Base-by-base conservation (phyloP, 768 basidiomycete genomes). In the Plicaturopsis crispa region DNA sequence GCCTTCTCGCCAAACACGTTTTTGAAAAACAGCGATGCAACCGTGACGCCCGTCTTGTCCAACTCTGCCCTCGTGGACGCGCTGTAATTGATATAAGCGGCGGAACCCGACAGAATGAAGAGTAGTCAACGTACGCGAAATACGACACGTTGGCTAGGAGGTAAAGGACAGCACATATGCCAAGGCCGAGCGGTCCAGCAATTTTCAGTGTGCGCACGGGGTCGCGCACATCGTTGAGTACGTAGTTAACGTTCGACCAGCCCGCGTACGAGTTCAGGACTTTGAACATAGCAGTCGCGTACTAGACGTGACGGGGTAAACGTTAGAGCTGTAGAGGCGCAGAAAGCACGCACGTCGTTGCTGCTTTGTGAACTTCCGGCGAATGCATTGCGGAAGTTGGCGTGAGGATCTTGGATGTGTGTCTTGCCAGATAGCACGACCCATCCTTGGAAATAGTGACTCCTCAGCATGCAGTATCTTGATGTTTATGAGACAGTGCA, bases 141-240 rank as follows among this genome's bases (percentile, higher is more conserved):
- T 78, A 78, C 3, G 77, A 70, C 2, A 79, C 58, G 36, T 79
- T 78, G 3, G 74, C 73, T 4, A 79, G 55, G 11, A 78, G 43
- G 39, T 80, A 79, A 2, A 79, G 52, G 2, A 61, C 48, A 0
- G 73, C 65, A 24, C 74, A 75, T 18, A 78, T 72, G 4, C 68
- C 63, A 8, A 78, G 54, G 1, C 75, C 76, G 14, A 78, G 69
- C 1, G 75, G 76, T 2, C 72, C 77, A 0, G 77, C 75, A 24
- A 78, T 75, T 53, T 74, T 75, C 37, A 80, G 67, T 6, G 78
- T 80, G 31, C 72, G 66, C 2, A 77, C 63, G 0, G 77, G 77
- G 46, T 78, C 59, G 44, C 68, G 70, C 37, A 80, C 74, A 7
- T 78, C 74, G 54, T 76, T 78, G 40, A 79, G 54, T 5, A 78